A percentile compares a stretch with the other conserved stretches of the same genome.
These are phyloP conservation scores for Colletotrichum orbiculare DNA, from an alignment of 2,329 filamentous ascomycete genomes.

Conservation along the genomic window DNA sequence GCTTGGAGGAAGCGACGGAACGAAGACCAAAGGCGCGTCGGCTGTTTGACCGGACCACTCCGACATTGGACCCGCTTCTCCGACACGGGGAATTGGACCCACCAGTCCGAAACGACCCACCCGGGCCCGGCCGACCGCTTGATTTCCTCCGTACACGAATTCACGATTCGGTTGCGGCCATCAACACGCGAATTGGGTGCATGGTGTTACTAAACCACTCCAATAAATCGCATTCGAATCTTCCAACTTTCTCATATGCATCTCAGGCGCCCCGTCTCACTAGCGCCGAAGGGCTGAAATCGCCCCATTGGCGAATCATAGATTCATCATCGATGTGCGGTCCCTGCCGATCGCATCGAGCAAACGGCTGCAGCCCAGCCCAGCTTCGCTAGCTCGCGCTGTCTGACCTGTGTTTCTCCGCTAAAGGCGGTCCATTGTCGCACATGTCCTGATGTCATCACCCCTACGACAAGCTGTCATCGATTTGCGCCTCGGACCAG, in stretches of 20 bases:
- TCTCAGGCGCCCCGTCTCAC: background rate
- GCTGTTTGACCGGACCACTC: slow-evolving; percentile 8
- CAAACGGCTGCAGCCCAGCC: background rate
- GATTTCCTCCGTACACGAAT: no score
- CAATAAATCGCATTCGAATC: no score
- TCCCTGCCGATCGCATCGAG: slow-evolving; percentile 26
- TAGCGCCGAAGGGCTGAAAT: background rate
- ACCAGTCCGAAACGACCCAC: no score
- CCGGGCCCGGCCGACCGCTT: no score
- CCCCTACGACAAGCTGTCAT: slow-evolving; percentile 34
- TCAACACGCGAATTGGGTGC: no score
- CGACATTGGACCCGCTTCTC: background rate
- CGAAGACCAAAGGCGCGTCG: background rate
- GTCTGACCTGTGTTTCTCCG: background rate
- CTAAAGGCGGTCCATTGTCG: background rate
- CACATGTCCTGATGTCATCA: slow-evolving; percentile 36
- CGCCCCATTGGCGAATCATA: slow-evolving; percentile 28
- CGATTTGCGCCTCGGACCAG: slow-evolving; percentile 27
- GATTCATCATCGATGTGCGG: slow-evolving; percentile 30
- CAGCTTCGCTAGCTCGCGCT: no score
- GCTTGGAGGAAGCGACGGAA: background rate
- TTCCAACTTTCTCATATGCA: background rate
- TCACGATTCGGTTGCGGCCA: no score
- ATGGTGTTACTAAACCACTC: no score
- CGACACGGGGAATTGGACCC: no score